Evolutionary conservation across 768 basidiomycete species (phyloP).

Genomic region (Neoboletus magnificus): DNA sequence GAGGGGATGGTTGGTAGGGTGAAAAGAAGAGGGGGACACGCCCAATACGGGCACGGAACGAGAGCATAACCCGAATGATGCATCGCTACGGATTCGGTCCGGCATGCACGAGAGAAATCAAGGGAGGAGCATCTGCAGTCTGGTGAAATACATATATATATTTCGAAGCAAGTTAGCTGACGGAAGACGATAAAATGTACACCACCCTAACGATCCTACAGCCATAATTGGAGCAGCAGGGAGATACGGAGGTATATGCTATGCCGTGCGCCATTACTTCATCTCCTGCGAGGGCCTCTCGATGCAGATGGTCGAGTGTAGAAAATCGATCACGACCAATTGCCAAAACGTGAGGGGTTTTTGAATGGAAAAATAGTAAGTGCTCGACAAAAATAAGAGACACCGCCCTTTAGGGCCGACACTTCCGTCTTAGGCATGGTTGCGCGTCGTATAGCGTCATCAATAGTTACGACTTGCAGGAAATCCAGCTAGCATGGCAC

Average conservation of each 20-base stretch:
- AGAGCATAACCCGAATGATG: not conserved
- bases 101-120: not conserved
- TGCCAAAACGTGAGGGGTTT: conserved; percentile 47
- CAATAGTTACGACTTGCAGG: too few species aligned
- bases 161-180: not conserved
- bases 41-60: not conserved
- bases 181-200: conserved; percentile 49
- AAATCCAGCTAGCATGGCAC: not conserved
- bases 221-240: conserved; percentile 54
- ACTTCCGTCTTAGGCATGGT: not conserved
- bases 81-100: not conserved
- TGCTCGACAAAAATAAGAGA: not conserved
- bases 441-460: not conserved
- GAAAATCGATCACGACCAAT: conserved; percentile 38
- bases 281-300: conserved; percentile 84
- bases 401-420: conserved; percentile 36
- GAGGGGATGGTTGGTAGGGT: too few species aligned
- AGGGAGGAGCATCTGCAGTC: too few species aligned
- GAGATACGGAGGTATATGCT: conserved; percentile 88
- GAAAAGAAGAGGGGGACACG: too few species aligned
- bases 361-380: not conserved
- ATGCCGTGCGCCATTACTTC: conserved; percentile 87
- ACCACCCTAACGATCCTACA: conserved; percentile 83
- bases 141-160: not conserved
- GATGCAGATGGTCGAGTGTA: conserved; percentile 41